Evolutionary conservation across 2,329 filamentous ascomycete genomes (phyloP), one percentile per base, ranked within the genome.

Genomic region (Chaetomiaceae sp.): DNA sequence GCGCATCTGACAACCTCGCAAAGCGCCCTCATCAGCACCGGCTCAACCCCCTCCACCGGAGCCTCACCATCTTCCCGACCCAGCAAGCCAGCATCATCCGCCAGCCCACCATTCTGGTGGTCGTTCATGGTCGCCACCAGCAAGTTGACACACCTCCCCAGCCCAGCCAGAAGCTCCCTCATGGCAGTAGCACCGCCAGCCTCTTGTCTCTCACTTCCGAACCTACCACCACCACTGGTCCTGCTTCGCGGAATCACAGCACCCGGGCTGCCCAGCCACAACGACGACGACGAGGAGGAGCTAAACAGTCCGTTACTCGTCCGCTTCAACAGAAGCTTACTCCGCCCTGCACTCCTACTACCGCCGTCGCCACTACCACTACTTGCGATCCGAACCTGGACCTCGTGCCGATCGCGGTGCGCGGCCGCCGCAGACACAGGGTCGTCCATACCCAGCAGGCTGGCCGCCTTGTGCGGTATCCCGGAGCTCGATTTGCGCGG

Each of bases 391-490:
- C n/a, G n/a, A n/a, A n/a, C n/a, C n/a, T n/a, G n/a, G n/a, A n/a
- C 27, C 61, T 58, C 29, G 49, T 56, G 46, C 48, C 47, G 57
- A 48, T 53, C 53, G 42, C 43, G 39, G 53, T 49, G 39, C 46
- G 31, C 31, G 55, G 57, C 48, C 47, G 44, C 65, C 58, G 20
- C 61, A 57, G 3, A 62, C 58, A 29, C 19, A 19, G 45, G 40
- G 22, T 55, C 47, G 31, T 61, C 66, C 15, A 82, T 69, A 1
- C 79, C 79, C 1, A 82, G 72, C 0, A 82, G 63, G 4, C 68
- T 72, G 0, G 77, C 77, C 0, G 79, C 79, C 63, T 82, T 82
- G 54, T 71, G 72, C n/a, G 76, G 76, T 38, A 79, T 73, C 19
- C 19, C 14, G 19, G 43, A 20, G 29, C 70, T 67, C 68, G 55